Base-by-base conservation (phyloP, 345 rosid species). In the Rhizophora apiculata region DNA sequence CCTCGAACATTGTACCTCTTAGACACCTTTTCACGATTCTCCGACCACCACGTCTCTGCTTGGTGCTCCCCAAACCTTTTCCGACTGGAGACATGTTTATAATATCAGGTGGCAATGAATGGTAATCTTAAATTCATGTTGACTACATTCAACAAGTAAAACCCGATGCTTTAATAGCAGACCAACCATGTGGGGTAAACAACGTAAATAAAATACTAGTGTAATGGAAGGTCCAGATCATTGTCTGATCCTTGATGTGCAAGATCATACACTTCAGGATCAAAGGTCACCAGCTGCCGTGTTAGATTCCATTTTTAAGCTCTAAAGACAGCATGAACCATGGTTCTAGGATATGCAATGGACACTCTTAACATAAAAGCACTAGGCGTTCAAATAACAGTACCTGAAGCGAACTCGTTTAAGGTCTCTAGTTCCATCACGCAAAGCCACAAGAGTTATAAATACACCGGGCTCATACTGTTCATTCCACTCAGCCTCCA, bases 391-490 rank as follows among this genome's bases (percentile, higher is more conserved):
- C 2, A 1, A 43, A 13, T 43, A 11, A 1, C 60, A 69, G 63
- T 84, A 95, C 99, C 99, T 95, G 91, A 95, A 95, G 68, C 99
- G 97, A 69, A 95, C 96, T 65, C 99, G 85, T 82, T 88, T 95
- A 68, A 95, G 92, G 83, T 92, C 99, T 78, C 98, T 90, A 19
- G 96, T 88, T 77, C 99, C 99, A 66, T 92, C 97, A 13, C 72
- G 91, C 62, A 95, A 71, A 21, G 97, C 92, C 74, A 90, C 82
- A 24, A 95, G 89, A 62, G 99, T 92, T 71, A 95, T 88, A 72
- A 87, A 95, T 60, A 95, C 97, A 71, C 99, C 97, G 20, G 93
- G 86, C 76, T 95, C 99, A 68, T 89, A 90, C 68, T 90, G 99
- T 60, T 92, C 99, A 20, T 84, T 95, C 97, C 99, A 87, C 76